Evolutionary conservation across 352 stramenopile genomes (phyloP).

Genomic region (Phytopythium aichiense): DNA sequence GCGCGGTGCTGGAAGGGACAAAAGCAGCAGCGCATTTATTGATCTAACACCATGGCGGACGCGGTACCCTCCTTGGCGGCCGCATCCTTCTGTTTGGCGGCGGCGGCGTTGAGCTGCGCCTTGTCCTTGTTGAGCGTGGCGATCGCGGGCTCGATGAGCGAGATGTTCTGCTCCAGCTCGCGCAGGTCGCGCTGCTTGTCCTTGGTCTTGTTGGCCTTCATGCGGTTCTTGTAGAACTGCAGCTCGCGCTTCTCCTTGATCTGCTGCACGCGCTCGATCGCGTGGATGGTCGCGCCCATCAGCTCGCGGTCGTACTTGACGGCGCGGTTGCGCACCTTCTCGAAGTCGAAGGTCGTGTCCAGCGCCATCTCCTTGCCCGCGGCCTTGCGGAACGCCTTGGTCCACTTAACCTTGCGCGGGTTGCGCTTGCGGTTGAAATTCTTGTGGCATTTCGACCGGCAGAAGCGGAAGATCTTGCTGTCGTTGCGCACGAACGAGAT

Average conservation of each 20-base stretch:
- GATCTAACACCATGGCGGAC: slow-evolving; percentile 85
- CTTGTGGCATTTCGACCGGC: slow-evolving; percentile 99
- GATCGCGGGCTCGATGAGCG: slow-evolving; percentile 76
- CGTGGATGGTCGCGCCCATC: slow-evolving; percentile 98
- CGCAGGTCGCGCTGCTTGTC: slow-evolving; percentile 77
- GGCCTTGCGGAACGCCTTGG: slow-evolving; percentile 98
- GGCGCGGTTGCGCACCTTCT: slow-evolving; percentile 98
- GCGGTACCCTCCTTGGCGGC: slow-evolving; percentile 42
- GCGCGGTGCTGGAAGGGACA: neutral
- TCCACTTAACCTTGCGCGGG: slow-evolving; percentile 99
- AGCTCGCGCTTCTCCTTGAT: slow-evolving; percentile 97
- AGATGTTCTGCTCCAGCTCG: slow-evolving; percentile 84
- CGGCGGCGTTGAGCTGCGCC: slow-evolving; percentile 62
- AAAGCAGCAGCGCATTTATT: slow-evolving; percentile 40
- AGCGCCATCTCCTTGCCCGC: slow-evolving; percentile 99
- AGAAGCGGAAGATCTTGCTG: slow-evolving; percentile 99
- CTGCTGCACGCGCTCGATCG: slow-evolving; percentile 97
- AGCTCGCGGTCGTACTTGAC: slow-evolving; percentile 99
- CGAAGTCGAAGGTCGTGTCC: slow-evolving; percentile 99
- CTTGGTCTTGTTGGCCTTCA: slow-evolving; percentile 86
- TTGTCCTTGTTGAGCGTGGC: slow-evolving; percentile 76
- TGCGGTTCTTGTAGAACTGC: slow-evolving; percentile 97
- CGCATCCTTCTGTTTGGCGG: slow-evolving; percentile 59
- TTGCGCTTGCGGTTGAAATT: slow-evolving; percentile 99
- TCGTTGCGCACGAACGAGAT: slow-evolving; percentile 99